Evolutionary conservation across 2,329 filamentous ascomycete species (phyloP), one percentile per base, ranked within the genome.

Genomic region (Didymella arachidicola): DNA sequence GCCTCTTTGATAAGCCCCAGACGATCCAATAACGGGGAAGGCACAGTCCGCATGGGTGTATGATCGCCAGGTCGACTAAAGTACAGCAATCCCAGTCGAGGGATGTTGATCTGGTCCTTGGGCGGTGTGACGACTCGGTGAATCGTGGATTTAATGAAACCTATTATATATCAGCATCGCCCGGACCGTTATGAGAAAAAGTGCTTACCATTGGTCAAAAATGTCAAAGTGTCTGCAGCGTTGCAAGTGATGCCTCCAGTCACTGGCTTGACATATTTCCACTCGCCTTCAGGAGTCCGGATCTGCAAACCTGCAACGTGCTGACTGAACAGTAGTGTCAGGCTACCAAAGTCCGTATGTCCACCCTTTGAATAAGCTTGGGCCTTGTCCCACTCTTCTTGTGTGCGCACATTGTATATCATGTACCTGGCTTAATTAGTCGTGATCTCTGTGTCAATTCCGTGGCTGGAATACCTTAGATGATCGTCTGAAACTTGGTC

Each of bases 231-330:
- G 41, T 79, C 77, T 16, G 76, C 75, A 14, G 77, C 72, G 50
- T 79, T 79, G 18, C 78, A 74, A 0, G 76, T 78, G 53, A 79
- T 77, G 12, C 70, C 74, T 2, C 67, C 73, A 7, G 74, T 70
- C 46, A 77, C 69, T 2, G 77, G 73, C 57, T 72, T 73, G 8
- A 79, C 77, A 65, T 74, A 79, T 42, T 74, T 78, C 78, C 78
- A 79, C 65, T n/a, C 70, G 3, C 61, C 61, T 32, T 66, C 63
- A 2, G 57, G 59, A n/a, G 60, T 74, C 66, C 48, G 53, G 18
- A 87, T 83, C 62, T 87, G 84, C 1, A 87, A 73, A 0, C 81
- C 84, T 0, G 84, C 83, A 0, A 87, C 81, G 0, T 84, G 85
- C 61, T 87, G 85, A 0, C 84, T 77, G 72, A 87, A 86, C 0